These are phyloP conservation scores for Dacryopinax spathularia DNA, from an alignment of 768 basidiomycete genomes.

Conservation along the genomic window DNA sequence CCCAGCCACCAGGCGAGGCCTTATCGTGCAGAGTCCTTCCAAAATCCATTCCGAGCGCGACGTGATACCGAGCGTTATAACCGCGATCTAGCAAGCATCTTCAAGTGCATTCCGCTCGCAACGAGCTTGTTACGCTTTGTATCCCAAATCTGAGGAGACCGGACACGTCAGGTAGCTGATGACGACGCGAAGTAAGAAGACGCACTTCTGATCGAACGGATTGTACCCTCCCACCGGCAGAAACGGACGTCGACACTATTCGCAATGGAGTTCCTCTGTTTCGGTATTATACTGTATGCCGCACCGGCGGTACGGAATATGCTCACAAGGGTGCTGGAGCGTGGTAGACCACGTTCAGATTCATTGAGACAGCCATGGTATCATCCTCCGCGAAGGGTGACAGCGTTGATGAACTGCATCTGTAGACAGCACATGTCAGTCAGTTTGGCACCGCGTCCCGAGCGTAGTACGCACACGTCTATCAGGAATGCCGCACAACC, in stretches of 20 bases:
- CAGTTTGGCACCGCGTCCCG: neutral
- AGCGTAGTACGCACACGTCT: neutral
- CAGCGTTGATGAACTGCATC: neutral
- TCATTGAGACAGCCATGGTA: neutral
- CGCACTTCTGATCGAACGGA: neutral
- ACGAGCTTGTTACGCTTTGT: neutral
- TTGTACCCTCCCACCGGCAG: neutral
- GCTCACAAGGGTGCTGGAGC: neutral
- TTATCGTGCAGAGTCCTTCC: too few species aligned
- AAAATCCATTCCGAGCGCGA: too few species aligned
- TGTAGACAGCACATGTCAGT: neutral
- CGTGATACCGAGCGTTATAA: neutral
- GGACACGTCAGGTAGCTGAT: neutral
- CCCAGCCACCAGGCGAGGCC: too few species aligned
- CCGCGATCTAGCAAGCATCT: neutral
- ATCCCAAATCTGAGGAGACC: neutral
- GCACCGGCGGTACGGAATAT: neutral
- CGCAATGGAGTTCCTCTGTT: neutral
- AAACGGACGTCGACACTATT: neutral
- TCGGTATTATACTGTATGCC: neutral
- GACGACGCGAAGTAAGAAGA: neutral
- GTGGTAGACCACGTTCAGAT: neutral
- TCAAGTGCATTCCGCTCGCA: neutral
- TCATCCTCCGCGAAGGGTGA: neutral
- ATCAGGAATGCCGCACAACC: neutral